Evolutionary conservation across 306 rosid genomes (phyloP).

Genomic region (Medicago ruthenica): DNA sequence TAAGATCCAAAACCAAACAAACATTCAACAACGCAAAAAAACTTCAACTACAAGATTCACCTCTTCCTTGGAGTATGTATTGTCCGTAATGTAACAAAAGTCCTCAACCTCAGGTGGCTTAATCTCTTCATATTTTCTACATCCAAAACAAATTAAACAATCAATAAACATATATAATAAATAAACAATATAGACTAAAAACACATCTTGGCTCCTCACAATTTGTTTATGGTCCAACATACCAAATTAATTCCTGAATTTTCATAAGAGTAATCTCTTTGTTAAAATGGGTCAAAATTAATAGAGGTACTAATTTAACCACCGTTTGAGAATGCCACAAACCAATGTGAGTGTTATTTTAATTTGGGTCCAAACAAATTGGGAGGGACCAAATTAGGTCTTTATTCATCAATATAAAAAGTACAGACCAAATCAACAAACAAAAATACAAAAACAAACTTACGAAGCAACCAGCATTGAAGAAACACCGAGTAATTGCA

Average conservation of each 20-base stretch:
- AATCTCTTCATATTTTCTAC: conserved; percentile 90
- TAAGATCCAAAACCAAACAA: conserved; percentile 13
- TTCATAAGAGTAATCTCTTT: no score
- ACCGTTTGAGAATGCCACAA: no score
- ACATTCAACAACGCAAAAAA: neutral
- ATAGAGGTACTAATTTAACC: no score
- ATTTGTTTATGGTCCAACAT: no score
- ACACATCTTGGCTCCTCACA: no score
- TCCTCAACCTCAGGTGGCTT: conserved; percentile 84
- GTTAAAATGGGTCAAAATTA: no score
- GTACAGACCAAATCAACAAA: neutral
- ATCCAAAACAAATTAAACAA: neutral
- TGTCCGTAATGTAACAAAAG: conserved; percentile 79
- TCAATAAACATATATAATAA: neutral
- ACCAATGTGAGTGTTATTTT: no score
- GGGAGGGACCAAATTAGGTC: no score
- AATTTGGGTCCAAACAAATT: no score
- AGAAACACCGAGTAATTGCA: conserved; percentile 82
- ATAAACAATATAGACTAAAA: neutral
- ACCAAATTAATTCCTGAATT: no score
- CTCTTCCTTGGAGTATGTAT: conserved; percentile 74
- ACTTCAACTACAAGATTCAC: conserved; percentile 37
- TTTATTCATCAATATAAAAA: no score
- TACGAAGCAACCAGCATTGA: conserved; percentile 86
- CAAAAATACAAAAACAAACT: conserved; percentile 38